Percentiles rank a stretch among this genome's conserved stretches.
Conservation (phyloP, 2,329 filamentous ascomycete genomes). For the Claviceps sp. region DNA sequence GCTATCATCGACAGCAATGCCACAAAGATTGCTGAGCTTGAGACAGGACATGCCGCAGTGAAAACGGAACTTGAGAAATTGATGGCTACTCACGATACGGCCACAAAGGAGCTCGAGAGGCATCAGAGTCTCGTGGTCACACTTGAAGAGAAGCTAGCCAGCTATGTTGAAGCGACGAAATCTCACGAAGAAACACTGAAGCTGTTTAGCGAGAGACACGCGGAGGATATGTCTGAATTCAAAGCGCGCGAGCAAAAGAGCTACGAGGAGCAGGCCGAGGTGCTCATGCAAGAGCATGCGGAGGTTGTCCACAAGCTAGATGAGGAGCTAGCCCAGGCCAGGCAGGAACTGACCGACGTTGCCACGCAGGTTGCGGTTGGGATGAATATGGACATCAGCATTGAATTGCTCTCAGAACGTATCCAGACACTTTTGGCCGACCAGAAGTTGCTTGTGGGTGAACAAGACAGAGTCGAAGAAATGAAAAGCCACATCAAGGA, state of each 20-base stretch:
- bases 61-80: constrained; percentile 56
- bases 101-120: constrained; percentile 27
- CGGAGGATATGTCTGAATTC: constrained; percentile 35
- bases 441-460: constrained; percentile 44
- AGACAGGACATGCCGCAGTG: constrained; percentile 54
- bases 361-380: constrained; percentile 49
- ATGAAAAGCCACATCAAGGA: constrained; percentile 42
- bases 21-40: constrained; percentile 57
- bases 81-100: constrained; percentile 43
- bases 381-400: constrained; percentile 47
- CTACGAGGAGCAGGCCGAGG: constrained; percentile 42
- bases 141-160: constrained; percentile 44
- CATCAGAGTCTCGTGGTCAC: constrained; percentile 35
- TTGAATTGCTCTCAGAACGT: constrained; percentile 53
- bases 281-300: constrained; percentile 48
- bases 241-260: constrained; percentile 36
- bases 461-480: constrained; percentile 45
- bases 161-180: constrained; percentile 45
- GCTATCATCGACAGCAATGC: constrained; percentile 55
- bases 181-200: constrained; percentile 37
- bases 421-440: constrained; percentile 43
- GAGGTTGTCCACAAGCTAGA: constrained; percentile 43
- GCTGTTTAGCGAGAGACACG: constrained; percentile 35
- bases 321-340: constrained; percentile 49
- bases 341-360: constrained; percentile 51